Conservation (phyloP, 495 filamentous ascomycete genomes). For the Podospora fimiseda region DNA sequence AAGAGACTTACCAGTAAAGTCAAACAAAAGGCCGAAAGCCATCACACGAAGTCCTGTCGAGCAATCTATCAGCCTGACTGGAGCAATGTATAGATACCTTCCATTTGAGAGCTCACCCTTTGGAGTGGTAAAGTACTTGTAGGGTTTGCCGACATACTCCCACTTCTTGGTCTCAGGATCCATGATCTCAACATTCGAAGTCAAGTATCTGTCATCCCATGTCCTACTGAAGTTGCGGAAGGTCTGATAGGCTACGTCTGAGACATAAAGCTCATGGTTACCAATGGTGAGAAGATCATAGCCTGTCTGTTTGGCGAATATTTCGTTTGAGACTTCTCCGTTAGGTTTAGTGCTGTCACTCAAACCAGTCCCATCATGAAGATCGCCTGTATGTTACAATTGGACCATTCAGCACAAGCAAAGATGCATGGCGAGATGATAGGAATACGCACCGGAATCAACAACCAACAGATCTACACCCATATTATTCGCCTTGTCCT, state of each 20-base stretch:
- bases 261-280: constrained; percentile 79
- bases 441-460: constrained; percentile 54
- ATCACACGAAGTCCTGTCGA: constrained; percentile 55
- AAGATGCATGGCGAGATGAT: not conserved
- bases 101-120: constrained; percentile 30
- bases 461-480: constrained; percentile 70
- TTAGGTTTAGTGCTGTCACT: constrained; percentile 75
- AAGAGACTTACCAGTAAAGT: constrained; percentile 51
- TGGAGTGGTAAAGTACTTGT: constrained; percentile 67
- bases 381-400: constrained; percentile 45
- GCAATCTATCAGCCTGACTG: not conserved
- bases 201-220: constrained; percentile 55
- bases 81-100: not conserved
- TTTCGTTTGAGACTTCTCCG: constrained; percentile 62
- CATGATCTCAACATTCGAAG: constrained; percentile 75
- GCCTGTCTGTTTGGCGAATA: constrained; percentile 56
- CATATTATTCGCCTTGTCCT: constrained; percentile 55
- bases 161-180: constrained; percentile 53
- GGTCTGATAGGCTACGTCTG: constrained; percentile 31
- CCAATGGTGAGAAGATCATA: constrained; percentile 38
- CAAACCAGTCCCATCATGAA: constrained; percentile 60
- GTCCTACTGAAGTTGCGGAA: constrained; percentile 42
- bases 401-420: too few relatives aligned
- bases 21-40: constrained; percentile 77
- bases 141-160: constrained; percentile 64